Base-by-base conservation (phyloP, 495 filamentous ascomycete genomes). In the Bombardia bombarda region DNA sequence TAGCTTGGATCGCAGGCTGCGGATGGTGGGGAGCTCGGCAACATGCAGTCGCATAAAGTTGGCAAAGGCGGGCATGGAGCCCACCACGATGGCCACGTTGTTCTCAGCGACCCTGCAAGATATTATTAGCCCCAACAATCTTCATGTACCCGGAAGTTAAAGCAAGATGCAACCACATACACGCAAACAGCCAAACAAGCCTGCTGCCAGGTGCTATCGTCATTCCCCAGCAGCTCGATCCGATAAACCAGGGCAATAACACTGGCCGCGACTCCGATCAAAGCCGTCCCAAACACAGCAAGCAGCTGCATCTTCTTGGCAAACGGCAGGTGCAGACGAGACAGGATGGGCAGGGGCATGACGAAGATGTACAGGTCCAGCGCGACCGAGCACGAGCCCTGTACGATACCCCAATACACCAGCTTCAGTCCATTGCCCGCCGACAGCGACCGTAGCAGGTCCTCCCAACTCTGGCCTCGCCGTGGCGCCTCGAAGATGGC, bases 31-130 rank as follows among this genome's bases (percentile, higher is more conserved):
- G 1, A 14, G 17, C 8, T 19, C 9, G 2, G 32, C 32, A 2
- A 40, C 25, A 16, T 40, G 24, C 2, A 17, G 4, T 17, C 32
- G 31, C 21, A 44, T 16, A n/a, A 50, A 41, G 3, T 14, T 1
- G 1, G 42, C 10, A 37, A 46, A 45, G 12, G 45, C 47, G 22
- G 63, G 63, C 58, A 63, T 56, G 25, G 35, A 45, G 18, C 36
- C 35, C 1, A 50, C 47, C 0, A 50, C 31, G 20, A 50, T 23
- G 6, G 42, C 47, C 7, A 45, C 30, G 22, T 46, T 46, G 17
- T 18, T 50, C 36, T 50, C 47, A 4, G 38, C 34, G 13, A 45
- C 8, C 2, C 47, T 50, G 23, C 21, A 7, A 23, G 3, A 16
- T 18, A 3, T n/a, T n/a, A 28, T 28, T 28, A 28, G 26, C 6